Base-by-base conservation (phyloP, 768 basidiomycete genomes). In the Cystobasidium ongulense region DNA sequence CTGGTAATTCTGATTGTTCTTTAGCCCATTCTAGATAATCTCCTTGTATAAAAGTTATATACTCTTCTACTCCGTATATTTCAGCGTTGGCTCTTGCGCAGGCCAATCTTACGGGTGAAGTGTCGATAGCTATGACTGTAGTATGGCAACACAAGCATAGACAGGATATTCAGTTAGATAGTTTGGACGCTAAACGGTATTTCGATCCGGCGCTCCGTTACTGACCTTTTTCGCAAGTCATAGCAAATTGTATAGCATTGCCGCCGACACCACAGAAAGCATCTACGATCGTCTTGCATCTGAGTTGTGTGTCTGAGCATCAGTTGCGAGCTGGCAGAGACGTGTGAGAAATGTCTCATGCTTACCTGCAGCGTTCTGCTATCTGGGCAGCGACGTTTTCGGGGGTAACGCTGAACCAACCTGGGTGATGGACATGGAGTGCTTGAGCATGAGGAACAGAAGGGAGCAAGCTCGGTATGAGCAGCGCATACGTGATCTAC, bases 191-290 rank as follows among this genome's bases (percentile, higher is more conserved):
- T 17, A 7, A 39, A 39, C 8, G 39, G 39, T 39, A 39, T 39
- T 29, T 3, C 75, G 57, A 35, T 7, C 41, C 39, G 41, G 29
- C 23, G 52, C 21, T 3, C 13, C 4, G 29, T n/a, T 15, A 35
- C 88, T 74, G 78, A 96, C 95, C 95, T 81, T 90, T 83, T 80
- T 95, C 90, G 82, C 96, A 99, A 1, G 93, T 96, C 80, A 89
- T 87, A 1, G 96, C 96, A 81, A 99, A 97, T 1, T 93, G 92
- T 72, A 99, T 98, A 0, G 95, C 87, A 78, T 99, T 99, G 18
- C 95, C 96, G 31, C 96, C 96, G 0, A 98, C 94, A 0, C 96
- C 96, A 79, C 94, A 97, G 80, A 98, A 99, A 0, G 93, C 91
- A 79, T 98, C 96, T 39, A 95, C 84, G 74, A 96, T 84, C 1